phyloP scores from a whole-genome alignment of 805 yeast species.

The Peterozyma xylosa region DNA sequence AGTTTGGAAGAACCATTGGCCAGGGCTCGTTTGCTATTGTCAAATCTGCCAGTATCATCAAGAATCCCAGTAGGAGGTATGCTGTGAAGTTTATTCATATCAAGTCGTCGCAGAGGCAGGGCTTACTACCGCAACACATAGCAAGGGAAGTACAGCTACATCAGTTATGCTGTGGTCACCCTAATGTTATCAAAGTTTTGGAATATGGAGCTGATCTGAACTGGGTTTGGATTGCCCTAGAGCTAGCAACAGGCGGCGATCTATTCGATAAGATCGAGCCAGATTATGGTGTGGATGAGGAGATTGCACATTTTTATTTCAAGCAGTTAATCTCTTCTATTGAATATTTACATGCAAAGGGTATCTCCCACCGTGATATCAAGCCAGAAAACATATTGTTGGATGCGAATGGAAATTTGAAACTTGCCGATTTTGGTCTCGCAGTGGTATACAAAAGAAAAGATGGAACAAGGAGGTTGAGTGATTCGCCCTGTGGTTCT shows the following conservation, averaged over 20 bases:
- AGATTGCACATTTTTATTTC: slow-evolving; percentile 62
- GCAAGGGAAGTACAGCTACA: slow-evolving; percentile 55
- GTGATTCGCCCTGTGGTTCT: slow-evolving; percentile 56
- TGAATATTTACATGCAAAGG: slow-evolving; percentile 50
- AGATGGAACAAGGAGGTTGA: slow-evolving; percentile 36
- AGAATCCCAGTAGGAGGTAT: slow-evolving; percentile 30
- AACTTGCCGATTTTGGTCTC: slow-evolving; percentile 72
- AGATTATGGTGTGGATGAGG: slow-evolving; percentile 59
- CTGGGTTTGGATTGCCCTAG: slow-evolving; percentile 63
- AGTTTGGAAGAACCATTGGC: slow-evolving; percentile 47
- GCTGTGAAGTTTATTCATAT: slow-evolving; percentile 54
- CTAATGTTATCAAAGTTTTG: slow-evolving; percentile 47
- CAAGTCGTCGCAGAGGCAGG: slow-evolving; percentile 23
- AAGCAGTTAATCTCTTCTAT: slow-evolving; percentile 58
- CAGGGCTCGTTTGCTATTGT: slow-evolving; percentile 66
- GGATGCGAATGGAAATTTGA: slow-evolving; percentile 57
- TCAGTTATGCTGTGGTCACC: slow-evolving; percentile 47
- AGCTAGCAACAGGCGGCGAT: slow-evolving; percentile 69
- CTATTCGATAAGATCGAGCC: slow-evolving; percentile 75
- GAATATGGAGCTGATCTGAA: slow-evolving; percentile 46
- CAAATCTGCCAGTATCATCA: slow-evolving; percentile 35
- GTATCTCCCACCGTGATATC: slow-evolving; percentile 62
- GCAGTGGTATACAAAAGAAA: slow-evolving; percentile 52
- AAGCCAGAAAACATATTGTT: slow-evolving; percentile 65
- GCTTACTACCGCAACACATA: slow-evolving; percentile 23